Evolutionary conservation across 2,329 filamentous ascomycete species (phyloP), one percentile per base, ranked within the genome.

Genomic region (Aspergillus transmontanensis): DNA sequence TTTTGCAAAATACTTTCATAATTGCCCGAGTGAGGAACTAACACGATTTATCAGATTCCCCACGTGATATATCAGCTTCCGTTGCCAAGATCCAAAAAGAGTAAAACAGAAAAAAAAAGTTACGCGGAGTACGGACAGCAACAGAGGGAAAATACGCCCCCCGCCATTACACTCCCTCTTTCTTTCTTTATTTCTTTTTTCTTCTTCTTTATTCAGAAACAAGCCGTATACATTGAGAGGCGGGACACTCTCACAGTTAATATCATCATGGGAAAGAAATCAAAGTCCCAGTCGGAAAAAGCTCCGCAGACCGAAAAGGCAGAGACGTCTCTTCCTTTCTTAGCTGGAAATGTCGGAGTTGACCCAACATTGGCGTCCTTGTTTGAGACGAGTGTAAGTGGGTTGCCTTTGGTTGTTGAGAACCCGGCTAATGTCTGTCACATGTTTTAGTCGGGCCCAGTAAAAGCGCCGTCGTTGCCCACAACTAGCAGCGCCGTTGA

Each of bases 341-440:
- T 87, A 75, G 82, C 83, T 63, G 83, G 89, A 59, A 88, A 89
- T 59, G 86, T 86, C 76, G 82, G 84, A 64, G 82, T 93, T 64
- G 90, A 93, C 81, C 89, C 90, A 75, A 80, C 84, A 61, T 82
- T 93, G 68, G 84, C 89, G 72, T 88, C 89, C 65, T 83, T 93
- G 45, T 93, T 93, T 79, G 85, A 89, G 62, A 82, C 84, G 62
- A 93, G 90, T 82, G 90, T 92, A 85, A 81, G 89, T 85, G 14
- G 50, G 32, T 23, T 32, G 48, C 19, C 59, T 54, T 58, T 12
- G 39, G 21, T 28, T 34, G 16, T 11, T 48, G 21, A 12, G 32
- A 34, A 57, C n/a, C 21, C 34, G 34, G 19, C 53, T 63, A 62
- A 63, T 34, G 12, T 39, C n/a, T 26, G 45, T 43, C 34, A 28